A percentile compares a stretch with the other conserved stretches of the same genome.
These are phyloP conservation scores for Gardenia jasminoides DNA, from an alignment of 257 asterid species.

Conservation along the genomic window DNA sequence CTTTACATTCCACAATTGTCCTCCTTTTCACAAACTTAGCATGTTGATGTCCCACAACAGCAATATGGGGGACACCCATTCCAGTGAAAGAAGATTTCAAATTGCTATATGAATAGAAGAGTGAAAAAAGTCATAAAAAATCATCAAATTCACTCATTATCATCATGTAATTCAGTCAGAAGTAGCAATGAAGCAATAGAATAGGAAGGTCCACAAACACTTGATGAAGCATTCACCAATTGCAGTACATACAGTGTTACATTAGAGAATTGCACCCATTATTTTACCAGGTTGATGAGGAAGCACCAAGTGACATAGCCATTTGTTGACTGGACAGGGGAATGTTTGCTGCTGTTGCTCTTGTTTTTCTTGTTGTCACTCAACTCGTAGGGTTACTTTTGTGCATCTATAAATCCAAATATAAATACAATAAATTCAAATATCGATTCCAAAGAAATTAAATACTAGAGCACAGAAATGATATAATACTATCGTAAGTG, in stretches of 20 bases:
- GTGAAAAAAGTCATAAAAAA: not conserved
- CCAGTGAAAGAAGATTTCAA: slow-evolving; percentile 51
- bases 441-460: too few species aligned
- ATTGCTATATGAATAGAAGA: slow-evolving; percentile 27
- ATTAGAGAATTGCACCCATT: not conserved
- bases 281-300: slow-evolving; percentile 7
- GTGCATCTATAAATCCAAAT: too few species aligned
- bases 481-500: too few species aligned
- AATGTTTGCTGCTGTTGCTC: too few species aligned
- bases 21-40: slow-evolving; percentile 25
- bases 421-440: too few species aligned
- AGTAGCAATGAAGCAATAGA: not conserved
- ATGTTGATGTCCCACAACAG: slow-evolving; percentile 30
- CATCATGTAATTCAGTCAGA: too few species aligned
- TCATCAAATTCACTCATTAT: too few species aligned
- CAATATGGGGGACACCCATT: slow-evolving; percentile 36
- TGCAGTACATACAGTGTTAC: too few species aligned
- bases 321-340: not conserved
- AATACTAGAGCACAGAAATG: too few species aligned
- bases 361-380: not conserved
- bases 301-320: slow-evolving; percentile 2
- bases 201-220: too few species aligned
- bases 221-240: not conserved
- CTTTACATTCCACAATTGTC: slow-evolving; percentile 74
- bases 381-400: not conserved